phyloP scores from a whole-genome alignment of 345 rosid genomes.

The Jatropha curcas region DNA sequence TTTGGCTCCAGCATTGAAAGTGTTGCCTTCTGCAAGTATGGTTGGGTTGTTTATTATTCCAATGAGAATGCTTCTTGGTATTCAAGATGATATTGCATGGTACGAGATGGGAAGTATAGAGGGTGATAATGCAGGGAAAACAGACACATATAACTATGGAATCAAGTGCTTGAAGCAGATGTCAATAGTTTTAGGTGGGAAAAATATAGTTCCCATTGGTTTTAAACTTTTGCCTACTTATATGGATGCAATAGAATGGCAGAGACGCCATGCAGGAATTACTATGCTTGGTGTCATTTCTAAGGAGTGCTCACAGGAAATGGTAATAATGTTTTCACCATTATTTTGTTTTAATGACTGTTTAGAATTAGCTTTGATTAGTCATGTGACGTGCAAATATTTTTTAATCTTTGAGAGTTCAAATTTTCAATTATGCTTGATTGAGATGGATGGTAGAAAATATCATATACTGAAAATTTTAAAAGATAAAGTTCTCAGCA shows the following conservation, averaged over 20 bases:
- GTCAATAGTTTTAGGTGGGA: conserved; percentile 6
- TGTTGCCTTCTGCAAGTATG: not conserved
- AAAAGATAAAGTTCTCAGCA: too few species aligned
- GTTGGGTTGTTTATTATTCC: not conserved
- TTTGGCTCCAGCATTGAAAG: not conserved
- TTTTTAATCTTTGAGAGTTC: too few species aligned
- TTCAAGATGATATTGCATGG: conserved; percentile 7
- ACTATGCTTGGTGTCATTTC: conserved; percentile 15
- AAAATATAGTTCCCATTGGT: conserved; percentile 10
- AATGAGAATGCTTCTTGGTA: conserved; percentile 9
- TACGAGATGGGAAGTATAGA: conserved; percentile 1
- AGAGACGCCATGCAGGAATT: conserved; percentile 17
- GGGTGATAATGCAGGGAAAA: conserved; percentile 12
- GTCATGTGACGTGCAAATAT: too few species aligned
- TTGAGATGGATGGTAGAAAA: too few species aligned
- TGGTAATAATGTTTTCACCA: not conserved
- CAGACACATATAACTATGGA: conserved; percentile 4
- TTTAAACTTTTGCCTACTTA: conserved; percentile 1
- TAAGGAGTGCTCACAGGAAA: conserved; percentile 18
- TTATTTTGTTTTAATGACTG: not conserved
- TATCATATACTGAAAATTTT: too few species aligned
- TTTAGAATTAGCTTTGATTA: not conserved
- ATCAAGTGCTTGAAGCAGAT: conserved; percentile 8
- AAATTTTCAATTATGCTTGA: too few species aligned
- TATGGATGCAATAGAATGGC: conserved; percentile 14